phyloP scores from a whole-genome alignment of 2,329 filamentous ascomycete species.

The Penicillium corylophilum region DNA sequence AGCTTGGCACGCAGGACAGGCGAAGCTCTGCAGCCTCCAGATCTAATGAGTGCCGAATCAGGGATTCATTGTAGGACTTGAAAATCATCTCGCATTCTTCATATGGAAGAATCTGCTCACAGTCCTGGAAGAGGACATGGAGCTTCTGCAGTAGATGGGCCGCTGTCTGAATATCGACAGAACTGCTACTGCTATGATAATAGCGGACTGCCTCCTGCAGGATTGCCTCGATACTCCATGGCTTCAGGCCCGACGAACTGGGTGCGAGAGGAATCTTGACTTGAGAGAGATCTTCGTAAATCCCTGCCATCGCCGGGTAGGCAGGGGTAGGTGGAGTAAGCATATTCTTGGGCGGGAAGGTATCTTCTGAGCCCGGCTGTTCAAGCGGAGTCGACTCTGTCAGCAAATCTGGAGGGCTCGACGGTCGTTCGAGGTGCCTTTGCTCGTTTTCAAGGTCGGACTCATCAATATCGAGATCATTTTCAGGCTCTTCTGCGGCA shows the following conservation, averaged over 20 bases:
- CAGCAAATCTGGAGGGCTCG: constrained; percentile 37
- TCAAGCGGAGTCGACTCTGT: constrained; percentile 36
- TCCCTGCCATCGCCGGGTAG: constrained; percentile 10
- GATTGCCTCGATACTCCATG: constrained; percentile 42
- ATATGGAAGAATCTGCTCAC: constrained; percentile 39
- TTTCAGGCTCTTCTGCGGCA: constrained; percentile 21
- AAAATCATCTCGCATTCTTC: constrained; percentile 57
- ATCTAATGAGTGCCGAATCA: constrained; percentile 47
- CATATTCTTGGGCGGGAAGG: constrained; percentile 1
- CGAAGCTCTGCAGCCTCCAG: constrained; percentile 57
- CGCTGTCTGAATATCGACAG: constrained; percentile 42
- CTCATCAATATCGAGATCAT: constrained; percentile 28
- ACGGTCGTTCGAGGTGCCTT: constrained; percentile 47
- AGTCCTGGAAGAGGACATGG: constrained; percentile 39
- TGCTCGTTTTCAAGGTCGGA: constrained; percentile 21
- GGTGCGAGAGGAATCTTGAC: constrained; percentile 34
- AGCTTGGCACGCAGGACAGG: constrained; percentile 54
- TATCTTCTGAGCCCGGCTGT: constrained; percentile 8
- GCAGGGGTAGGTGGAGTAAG: background rate
- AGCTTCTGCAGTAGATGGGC: constrained; percentile 44
- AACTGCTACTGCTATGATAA: constrained; percentile 37
- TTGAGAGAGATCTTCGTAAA: constrained; percentile 22
- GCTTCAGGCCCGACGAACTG: constrained; percentile 31
- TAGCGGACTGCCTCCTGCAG: constrained; percentile 41
- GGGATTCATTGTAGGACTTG: constrained; percentile 57